Evolutionary conservation across 2,329 filamentous ascomycete genomes (phyloP), one percentile per base, ranked within the genome.

Genomic region (Diaporthe nobilis): DNA sequence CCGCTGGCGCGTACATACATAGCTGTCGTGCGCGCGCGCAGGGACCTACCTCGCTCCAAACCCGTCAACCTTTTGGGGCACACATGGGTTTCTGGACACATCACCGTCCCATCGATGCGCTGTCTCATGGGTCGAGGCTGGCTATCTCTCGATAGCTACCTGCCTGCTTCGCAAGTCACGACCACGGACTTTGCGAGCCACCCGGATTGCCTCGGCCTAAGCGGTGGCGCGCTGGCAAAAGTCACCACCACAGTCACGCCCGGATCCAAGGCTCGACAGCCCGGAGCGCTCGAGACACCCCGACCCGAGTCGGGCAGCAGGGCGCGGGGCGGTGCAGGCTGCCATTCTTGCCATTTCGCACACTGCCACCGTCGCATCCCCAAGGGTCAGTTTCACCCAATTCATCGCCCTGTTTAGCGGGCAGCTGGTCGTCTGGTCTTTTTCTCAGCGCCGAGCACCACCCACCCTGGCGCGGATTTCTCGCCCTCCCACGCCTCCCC

Each of bases 301-400:
- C 63, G 63, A 53, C 47, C 63, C 63, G 63, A 68, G 47, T 53
- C 31, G 44, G 44, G 63, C 7, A 60, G 31, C 57, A 37, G 31
- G 57, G 12, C 57, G 47, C 44, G 47, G 47, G 65, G 65, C 65
- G 47, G 65, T 68, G 65, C 65, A 53, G 47, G 65, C 22, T 34
- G 39, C 60, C 31, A 37, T 20, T 12, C 53, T 53, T 47, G 13
- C 60, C 31, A 37, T 25, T 12, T 68, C 53, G 47, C 47, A 53
- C 65, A 68, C 47, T 68, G 65, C 65, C 65, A 68, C 65, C 47
- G 65, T 68, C 65, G 44, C 47, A 68, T 68, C 31, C 65, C 44
- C 63, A 68, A 51, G 63, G 63, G 63, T n/a, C 65, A 68, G 47
- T 68, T 68, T 53, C 47, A 68, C 34, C 47, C 47, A 68, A 28